These are phyloP conservation scores for Pichia nakasei DNA, from an alignment of 805 yeast genomes.

Conservation along the genomic window DNA sequence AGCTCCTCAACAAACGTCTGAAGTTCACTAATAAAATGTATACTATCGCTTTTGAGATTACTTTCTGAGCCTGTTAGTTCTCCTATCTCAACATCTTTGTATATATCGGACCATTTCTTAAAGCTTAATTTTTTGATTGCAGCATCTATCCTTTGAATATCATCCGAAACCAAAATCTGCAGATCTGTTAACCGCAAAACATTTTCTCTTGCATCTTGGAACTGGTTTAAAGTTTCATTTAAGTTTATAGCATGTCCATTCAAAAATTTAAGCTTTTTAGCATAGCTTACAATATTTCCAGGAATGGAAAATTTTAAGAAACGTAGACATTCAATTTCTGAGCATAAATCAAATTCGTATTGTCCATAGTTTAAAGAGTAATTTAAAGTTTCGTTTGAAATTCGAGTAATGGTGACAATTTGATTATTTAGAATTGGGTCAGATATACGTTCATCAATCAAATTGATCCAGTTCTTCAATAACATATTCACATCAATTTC, in stretches of 20 bases:
- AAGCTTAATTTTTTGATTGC: neutral
- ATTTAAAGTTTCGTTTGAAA: too few relatives aligned
- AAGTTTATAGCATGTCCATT: conserved; percentile 51
- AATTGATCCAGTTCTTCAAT: conserved; percentile 41
- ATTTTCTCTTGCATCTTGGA: neutral
- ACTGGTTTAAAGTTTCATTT: conserved; percentile 38
- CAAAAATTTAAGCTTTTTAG: conserved; percentile 41
- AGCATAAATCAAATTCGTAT: conserved; percentile 27
- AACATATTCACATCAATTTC: conserved; percentile 36
- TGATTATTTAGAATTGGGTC: neutral
- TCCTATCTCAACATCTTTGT: conserved; percentile 40
- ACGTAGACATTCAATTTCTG: conserved; percentile 45
- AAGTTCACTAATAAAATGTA: neutral
- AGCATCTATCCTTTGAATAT: neutral
- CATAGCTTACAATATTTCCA: conserved; percentile 33
- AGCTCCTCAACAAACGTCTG: neutral
- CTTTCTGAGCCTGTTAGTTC: conserved; percentile 13
- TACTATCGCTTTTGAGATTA: neutral
- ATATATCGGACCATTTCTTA: conserved; percentile 43
- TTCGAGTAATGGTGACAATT: neutral
- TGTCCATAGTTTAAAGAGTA: too few relatives aligned
- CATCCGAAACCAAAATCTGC: neutral
- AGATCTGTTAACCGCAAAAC: neutral
- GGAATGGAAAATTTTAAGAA: conserved; percentile 53
- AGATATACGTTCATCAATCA: conserved; percentile 1